Conservation (phyloP, 345 rosid species). For the Linum trigynum region DNA sequence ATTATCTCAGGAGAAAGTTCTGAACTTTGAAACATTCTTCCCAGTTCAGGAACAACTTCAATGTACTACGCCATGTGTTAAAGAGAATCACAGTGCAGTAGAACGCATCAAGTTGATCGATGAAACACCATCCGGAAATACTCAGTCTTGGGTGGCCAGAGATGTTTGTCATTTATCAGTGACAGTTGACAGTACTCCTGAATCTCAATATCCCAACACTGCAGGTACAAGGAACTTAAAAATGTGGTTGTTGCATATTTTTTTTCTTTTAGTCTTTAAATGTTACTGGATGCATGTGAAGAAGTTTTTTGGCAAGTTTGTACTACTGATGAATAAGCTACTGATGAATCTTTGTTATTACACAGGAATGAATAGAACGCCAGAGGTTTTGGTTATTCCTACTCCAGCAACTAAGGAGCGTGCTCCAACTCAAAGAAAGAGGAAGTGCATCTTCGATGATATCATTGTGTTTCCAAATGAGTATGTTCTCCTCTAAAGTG, state of each 20-base stretch:
- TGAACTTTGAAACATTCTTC: slow-evolving; percentile 7
- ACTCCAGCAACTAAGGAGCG: slow-evolving; percentile 62
- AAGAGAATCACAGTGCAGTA: slow-evolving; percentile 21
- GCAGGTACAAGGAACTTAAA: slow-evolving; percentile 30
- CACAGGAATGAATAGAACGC: slow-evolving; percentile 34
- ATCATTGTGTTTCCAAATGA: slow-evolving; percentile 43
- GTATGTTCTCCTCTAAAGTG: slow-evolving; percentile 28
- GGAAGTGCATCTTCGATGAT: slow-evolving; percentile 57
- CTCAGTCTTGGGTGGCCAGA: slow-evolving; percentile 10
- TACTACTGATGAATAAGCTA: neutral
- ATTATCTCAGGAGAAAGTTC: slow-evolving; percentile 11
- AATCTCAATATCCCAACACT: slow-evolving; percentile 27
- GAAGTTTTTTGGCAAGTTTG: neutral
- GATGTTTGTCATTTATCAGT: slow-evolving; percentile 26
- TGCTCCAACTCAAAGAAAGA: slow-evolving; percentile 34
- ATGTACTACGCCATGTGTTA: slow-evolving; percentile 15
- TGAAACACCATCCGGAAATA: slow-evolving; percentile 16
- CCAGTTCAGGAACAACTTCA: slow-evolving; percentile 19
- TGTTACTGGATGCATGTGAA: no score
- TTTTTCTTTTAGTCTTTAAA: neutral
- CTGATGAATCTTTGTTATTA: neutral
- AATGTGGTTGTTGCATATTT: neutral
- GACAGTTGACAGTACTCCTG: slow-evolving; percentile 35
- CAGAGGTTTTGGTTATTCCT: slow-evolving; percentile 34
- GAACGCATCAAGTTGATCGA: slow-evolving; percentile 22